Base-by-base conservation (phyloP, 23 red algal species). In the Gracilaria gracilis region DNA sequence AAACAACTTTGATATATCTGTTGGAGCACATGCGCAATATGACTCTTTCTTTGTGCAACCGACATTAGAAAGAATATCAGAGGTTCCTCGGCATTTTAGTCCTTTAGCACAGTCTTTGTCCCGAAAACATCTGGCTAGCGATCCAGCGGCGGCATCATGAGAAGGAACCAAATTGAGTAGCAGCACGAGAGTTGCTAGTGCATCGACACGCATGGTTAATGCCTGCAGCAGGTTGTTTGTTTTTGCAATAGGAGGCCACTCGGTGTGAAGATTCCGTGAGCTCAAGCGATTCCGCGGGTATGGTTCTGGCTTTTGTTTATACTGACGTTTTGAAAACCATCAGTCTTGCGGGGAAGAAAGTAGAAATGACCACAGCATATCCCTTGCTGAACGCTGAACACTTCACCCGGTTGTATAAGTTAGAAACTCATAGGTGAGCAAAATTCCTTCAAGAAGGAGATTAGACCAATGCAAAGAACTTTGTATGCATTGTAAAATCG, bases 41-140 rank as follows among this genome's bases (percentile, higher is more conserved):
- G n/a, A 31, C 6, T 67, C 62, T 9, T 31, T 67, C 62, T 29
- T 33, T 33, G 4, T 67, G 62, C 62, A 67, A 24, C 1, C 28
- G 4, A 31, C 62, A 31, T 35, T 17, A 67, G 62, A 29, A 15
- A 67, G 16, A 21, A 36, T 11, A 67, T 67, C 16, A 36, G 62
- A 67, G 62, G 33, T 67, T 35, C 62, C 62, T 67, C 27, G 28
- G 33, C 62, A 67, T 11, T 67, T 67, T 1, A 67, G 62, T 33
- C 33, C 62, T 17, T 67, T 67, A 21, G 20, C 62, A 21, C 62
- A 67, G 16, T 67, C 62, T 67, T 31, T 35, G 62, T 67, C 20
- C 33, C 9, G 4, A 9, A 67, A 67, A 36, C 62, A 67, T 67
- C 33, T 67, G 27, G 28, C 62, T 15, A 67, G 16, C 11, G 25